Evolutionary conservation across 257 asterid genomes (phyloP).

Genomic region (Solanum ossicruentum): DNA sequence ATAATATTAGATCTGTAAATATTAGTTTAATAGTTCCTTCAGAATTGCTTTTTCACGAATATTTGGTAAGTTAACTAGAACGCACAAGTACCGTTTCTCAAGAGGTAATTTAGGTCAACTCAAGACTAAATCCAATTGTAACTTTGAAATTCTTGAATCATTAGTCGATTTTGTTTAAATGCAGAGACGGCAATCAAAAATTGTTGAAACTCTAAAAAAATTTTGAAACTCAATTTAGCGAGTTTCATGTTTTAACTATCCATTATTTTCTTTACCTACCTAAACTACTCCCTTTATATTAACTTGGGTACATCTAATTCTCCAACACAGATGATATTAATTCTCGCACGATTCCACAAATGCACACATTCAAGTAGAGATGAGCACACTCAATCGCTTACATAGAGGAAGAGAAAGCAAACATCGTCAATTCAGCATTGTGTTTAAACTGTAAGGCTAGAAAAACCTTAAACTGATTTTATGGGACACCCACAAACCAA

Average conservation of each 20-base stretch:
- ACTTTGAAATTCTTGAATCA: too few relatives aligned
- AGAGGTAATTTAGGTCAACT: too few relatives aligned
- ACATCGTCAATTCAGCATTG: not conserved
- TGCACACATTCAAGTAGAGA: not conserved
- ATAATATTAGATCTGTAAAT: too few relatives aligned
- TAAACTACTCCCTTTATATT: not conserved
- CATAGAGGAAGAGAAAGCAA: not conserved
- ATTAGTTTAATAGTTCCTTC: too few relatives aligned
- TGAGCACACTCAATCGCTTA: not conserved
- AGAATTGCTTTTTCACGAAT: too few relatives aligned
- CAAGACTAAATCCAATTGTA: too few relatives aligned
- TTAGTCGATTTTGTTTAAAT: too few relatives aligned
- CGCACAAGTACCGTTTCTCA: too few relatives aligned
- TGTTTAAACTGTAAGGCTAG: not conserved
- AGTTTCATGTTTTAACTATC: not conserved
- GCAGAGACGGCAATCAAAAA: too few relatives aligned
- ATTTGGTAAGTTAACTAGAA: too few relatives aligned
- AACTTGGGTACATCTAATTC: not conserved
- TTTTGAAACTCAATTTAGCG: not conserved
- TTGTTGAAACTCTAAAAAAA: too few relatives aligned
- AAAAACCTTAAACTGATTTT: constrained; percentile 47
- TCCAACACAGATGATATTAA: not conserved
- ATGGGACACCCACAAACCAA: constrained; percentile 82
- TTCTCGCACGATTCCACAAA: not conserved
- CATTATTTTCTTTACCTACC: not conserved